These are phyloP conservation scores for Trifolium fragiferum DNA, from an alignment of 306 rosid genomes.

Conservation along the genomic window DNA sequence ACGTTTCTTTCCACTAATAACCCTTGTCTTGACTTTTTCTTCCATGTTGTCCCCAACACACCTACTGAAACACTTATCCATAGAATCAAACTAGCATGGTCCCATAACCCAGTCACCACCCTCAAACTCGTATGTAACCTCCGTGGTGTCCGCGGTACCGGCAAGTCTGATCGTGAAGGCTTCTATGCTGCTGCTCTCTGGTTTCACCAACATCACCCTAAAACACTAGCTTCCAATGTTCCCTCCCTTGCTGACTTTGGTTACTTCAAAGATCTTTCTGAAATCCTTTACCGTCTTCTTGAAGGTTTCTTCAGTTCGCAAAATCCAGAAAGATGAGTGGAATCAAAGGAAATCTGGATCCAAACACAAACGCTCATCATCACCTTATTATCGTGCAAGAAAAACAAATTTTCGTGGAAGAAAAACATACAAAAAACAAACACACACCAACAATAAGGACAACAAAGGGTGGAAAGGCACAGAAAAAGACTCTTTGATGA, in stretches of 20 bases:
- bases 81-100: constrained; percentile 55
- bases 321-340: constrained; percentile 49
- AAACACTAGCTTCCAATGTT: too few species aligned
- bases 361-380: neutral
- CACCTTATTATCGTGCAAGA: neutral
- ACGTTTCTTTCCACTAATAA: constrained; percentile 37
- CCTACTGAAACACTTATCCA: constrained; percentile 34
- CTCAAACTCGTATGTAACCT: constrained; percentile 74
- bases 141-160: constrained; percentile 73
- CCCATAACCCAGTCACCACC: constrained; percentile 52
- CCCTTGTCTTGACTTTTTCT: constrained; percentile 73
- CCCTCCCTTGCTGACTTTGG: too few species aligned
- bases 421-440: neutral
- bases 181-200: constrained; percentile 55
- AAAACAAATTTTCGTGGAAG: neutral
- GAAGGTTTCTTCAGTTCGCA: constrained; percentile 54
- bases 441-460: neutral
- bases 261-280: too few species aligned
- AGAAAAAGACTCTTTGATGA: neutral
- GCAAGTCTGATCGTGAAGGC: constrained; percentile 58
- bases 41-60: constrained; percentile 64
- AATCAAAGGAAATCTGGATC: neutral
- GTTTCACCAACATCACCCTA: too few species aligned
- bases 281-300: constrained; percentile 65
- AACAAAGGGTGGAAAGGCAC: neutral